Evolutionary conservation across 306 rosid genomes (phyloP).

Genomic region (Purshia tridentata): DNA sequence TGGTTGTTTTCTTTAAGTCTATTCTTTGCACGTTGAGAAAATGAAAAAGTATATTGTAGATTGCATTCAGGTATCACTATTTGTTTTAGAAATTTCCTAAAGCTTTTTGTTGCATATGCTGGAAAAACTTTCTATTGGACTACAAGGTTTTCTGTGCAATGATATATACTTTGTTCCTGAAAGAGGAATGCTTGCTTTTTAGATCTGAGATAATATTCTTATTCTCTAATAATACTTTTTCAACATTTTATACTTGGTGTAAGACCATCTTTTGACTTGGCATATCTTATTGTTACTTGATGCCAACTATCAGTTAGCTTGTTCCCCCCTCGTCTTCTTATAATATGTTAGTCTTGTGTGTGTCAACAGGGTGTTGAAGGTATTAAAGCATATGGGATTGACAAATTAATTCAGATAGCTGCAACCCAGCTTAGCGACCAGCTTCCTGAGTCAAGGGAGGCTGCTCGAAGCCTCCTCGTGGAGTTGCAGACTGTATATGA

Average conservation of each 20-base stretch:
- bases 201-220: background rate
- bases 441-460: conserved; percentile 98
- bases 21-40: background rate
- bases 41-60: background rate
- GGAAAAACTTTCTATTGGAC: too few relatives aligned
- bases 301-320: background rate
- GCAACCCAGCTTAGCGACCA: conserved; percentile 93
- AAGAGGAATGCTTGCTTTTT: background rate
- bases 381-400: conserved; percentile 78
- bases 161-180: background rate
- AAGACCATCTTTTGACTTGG: background rate
- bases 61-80: background rate
- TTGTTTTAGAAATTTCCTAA: too few relatives aligned
- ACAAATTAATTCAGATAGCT: conserved; percentile 85
- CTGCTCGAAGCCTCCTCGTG: conserved; percentile 78
- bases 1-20: too few relatives aligned
- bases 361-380: conserved; percentile 83
- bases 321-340: background rate
- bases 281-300: background rate
- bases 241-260: background rate
- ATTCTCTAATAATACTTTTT: background rate
- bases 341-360: conserved; percentile 5
- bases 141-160: too few relatives aligned
- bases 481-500: conserved; percentile 80
- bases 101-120: too few relatives aligned